These are phyloP conservation scores for Polytolypa hystricis DNA, from an alignment of 2,329 filamentous ascomycete genomes.

Conservation along the genomic window DNA sequence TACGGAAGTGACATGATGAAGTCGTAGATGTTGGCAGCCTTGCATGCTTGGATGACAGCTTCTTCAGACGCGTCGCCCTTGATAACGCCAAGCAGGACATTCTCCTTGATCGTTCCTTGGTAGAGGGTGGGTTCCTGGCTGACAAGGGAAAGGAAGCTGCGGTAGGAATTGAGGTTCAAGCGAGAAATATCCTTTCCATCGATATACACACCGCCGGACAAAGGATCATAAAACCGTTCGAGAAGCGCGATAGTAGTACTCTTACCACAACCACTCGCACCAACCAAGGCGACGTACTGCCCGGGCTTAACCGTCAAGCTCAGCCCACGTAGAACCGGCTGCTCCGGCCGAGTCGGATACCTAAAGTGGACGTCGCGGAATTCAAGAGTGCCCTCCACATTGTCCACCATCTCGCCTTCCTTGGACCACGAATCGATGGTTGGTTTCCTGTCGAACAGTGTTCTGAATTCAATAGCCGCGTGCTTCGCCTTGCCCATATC, in stretches of 20 bases:
- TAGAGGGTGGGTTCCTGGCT: conserved; percentile 92
- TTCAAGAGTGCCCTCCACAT: conserved; percentile 67
- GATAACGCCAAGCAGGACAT: conserved; percentile 69
- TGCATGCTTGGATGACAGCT: conserved; percentile 65
- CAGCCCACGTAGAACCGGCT: conserved; percentile 80
- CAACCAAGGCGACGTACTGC: conserved; percentile 62
- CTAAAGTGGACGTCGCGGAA: conserved; percentile 90
- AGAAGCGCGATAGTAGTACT: conserved; percentile 83
- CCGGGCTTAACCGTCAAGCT: conserved; percentile 43
- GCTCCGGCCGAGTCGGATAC: conserved; percentile 82
- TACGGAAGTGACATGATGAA: conserved; percentile 73
- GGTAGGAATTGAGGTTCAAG: conserved; percentile 78
- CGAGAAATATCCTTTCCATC: conserved; percentile 72
- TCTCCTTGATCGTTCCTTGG: conserved; percentile 82
- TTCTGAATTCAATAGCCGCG: conserved; percentile 69
- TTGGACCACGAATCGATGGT: conserved; percentile 70
- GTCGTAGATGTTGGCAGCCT: conserved; percentile 80
- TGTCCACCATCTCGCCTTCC: conserved; percentile 51
- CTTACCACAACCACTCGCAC: conserved; percentile 91
- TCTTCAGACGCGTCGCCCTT: conserved; percentile 58
- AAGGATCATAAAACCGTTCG: conserved; percentile 88
- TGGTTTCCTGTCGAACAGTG: conserved; percentile 71
- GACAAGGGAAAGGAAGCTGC: conserved; percentile 72
- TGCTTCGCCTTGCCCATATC: conserved; percentile 90
- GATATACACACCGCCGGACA: conserved; percentile 66